phyloP scores from a whole-genome alignment of 2,329 filamentous ascomycete genomes.

The Trichoderma harzianum region DNA sequence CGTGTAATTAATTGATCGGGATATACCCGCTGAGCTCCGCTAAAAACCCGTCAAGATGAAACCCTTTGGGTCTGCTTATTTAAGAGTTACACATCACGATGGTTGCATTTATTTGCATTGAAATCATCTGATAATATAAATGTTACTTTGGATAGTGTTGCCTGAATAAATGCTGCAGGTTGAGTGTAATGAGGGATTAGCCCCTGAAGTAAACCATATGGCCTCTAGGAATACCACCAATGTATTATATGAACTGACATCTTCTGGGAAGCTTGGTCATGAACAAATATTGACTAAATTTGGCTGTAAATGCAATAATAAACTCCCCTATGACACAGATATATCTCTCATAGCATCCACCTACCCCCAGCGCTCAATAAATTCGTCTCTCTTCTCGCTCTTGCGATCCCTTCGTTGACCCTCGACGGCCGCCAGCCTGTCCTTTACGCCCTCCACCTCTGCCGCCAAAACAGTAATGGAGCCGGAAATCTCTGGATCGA shows the following conservation, averaged over 20 bases:
- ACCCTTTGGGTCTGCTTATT: background rate
- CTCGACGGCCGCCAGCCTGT: conserved; percentile 39
- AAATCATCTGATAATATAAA: background rate
- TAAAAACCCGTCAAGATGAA: background rate
- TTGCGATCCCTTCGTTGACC: conserved; percentile 35
- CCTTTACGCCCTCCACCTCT: conserved; percentile 42
- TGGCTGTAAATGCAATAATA: background rate
- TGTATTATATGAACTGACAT: background rate
- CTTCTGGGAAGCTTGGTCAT: background rate
- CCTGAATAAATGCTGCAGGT: background rate
- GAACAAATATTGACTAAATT: background rate
- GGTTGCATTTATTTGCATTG: background rate
- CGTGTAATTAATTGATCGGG: background rate
- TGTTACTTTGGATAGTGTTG: background rate
- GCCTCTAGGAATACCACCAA: background rate
- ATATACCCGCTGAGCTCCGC: background rate
- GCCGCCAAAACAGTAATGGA: conserved; percentile 46
- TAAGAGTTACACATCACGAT: background rate
- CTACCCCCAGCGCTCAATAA: conserved; percentile 37
- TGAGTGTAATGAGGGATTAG: background rate
- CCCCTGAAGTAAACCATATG: background rate
- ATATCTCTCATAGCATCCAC: background rate
- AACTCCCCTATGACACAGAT: background rate
- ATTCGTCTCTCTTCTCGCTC: conserved; percentile 48
- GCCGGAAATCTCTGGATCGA: conserved; percentile 51